A percentile compares a stretch with the other conserved stretches of the same genome.
These are phyloP conservation scores for Wolfiporia cocos DNA, from an alignment of 1,284 basidiomycete genomes.

Conservation along the genomic window DNA sequence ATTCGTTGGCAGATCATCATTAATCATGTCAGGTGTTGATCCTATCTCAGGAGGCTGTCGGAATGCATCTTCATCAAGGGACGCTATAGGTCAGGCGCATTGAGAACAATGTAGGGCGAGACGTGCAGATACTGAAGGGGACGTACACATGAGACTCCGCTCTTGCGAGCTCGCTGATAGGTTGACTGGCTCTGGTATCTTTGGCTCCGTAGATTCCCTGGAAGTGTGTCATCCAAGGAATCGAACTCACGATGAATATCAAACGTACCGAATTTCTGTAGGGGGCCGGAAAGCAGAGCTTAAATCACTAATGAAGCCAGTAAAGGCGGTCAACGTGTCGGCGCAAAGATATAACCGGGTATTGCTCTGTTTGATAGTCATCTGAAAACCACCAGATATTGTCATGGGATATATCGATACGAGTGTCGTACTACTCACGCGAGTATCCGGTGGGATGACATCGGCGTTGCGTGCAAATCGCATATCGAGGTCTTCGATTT, in stretches of 20 bases:
- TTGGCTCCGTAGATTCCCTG: not conserved
- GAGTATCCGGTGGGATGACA: slow-evolving; percentile 27
- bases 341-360: slow-evolving; percentile 61
- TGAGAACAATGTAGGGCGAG: not conserved
- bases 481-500: slow-evolving; percentile 45
- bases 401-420: no score
- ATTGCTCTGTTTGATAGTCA: slow-evolving; percentile 39
- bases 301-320: slow-evolving; percentile 45
- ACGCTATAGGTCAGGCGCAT: slow-evolving; percentile 38
- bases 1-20: slow-evolving; percentile 89
- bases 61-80: slow-evolving; percentile 85
- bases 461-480: slow-evolving; percentile 30
- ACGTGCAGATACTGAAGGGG: not conserved
- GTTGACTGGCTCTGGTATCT: no score
- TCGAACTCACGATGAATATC: not conserved
- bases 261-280: slow-evolving; percentile 32
- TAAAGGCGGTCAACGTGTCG: slow-evolving; percentile 54
- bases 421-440: slow-evolving; percentile 31
- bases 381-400: slow-evolving; percentile 26
- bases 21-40: slow-evolving; percentile 81
- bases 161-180: no score
- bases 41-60: slow-evolving; percentile 66
- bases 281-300: slow-evolving; percentile 33
- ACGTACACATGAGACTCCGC: not conserved
- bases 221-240: not conserved